Evolutionary conservation across 2,329 filamentous ascomycete species (phyloP), one percentile per base, ranked within the genome.

Genomic region (Beauveria rudraprayagi): DNA sequence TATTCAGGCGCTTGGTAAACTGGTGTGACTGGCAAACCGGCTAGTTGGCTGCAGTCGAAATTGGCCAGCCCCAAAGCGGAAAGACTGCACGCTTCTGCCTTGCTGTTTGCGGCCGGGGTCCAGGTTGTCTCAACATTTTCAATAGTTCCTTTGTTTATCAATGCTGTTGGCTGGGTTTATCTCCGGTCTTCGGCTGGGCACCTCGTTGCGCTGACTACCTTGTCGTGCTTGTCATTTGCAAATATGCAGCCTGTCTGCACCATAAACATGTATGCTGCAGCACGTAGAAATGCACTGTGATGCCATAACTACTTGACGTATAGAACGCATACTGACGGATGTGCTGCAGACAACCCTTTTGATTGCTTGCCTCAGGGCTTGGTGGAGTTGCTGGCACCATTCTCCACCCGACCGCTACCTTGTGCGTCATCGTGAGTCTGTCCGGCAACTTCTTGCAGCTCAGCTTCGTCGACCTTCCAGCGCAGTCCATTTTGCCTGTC

Each of bases 361-460:
- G 10, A 16, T 22, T 24, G 22, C 48, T 55, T 17, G 10, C 37
- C 37, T 34, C 22, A 10, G 19, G 22, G 10, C 24, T 22, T 53
- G 43, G n/a, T 56, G 41, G 54, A 47, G 44, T 40, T 34, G 43
- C 30, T 48, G 9, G 34, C 24, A 44, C 24, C 43, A 46, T 58
- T 44, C 56, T 22, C 56, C 56, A 60, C 56, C 52, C 37, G n/a
- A n/a, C 48, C 40, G 24, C 24, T n/a, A 52, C 47, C 40, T 60
- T 46, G 48, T 53, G 56, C 56, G 56, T 60, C 56, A 60, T 60
- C 24, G 19, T 7, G 17, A 24, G 34, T 22, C 34, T 19, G 41
- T 17, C 10, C n/a, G 10, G 9, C 19, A 46, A 11, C 3, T 46
- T 19, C 10, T 54, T 19, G 17, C 17, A 55, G 16, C 30, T 5